Percentiles rank a stretch among this genome's conserved stretches.
These are phyloP conservation scores for Rhododendron williamsianum DNA, from an alignment of 148 eudicot species.

Conservation along the genomic window DNA sequence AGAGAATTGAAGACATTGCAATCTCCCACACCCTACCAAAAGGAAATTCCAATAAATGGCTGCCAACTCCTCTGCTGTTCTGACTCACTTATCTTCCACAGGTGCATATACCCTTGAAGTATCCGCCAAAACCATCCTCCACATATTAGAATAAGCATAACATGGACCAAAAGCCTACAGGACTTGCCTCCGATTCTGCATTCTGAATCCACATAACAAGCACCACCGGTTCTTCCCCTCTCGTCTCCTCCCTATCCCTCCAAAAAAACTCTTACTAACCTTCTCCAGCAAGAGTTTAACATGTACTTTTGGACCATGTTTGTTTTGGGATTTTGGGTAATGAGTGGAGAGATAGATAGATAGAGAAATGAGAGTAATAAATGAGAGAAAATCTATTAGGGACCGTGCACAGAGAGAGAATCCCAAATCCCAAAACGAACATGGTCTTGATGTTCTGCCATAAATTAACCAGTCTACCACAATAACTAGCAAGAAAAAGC, in stretches of 20 bases:
- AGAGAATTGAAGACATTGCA: not conserved
- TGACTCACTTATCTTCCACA: not conserved
- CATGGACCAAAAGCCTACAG: not conserved
- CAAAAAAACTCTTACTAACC: not conserved
- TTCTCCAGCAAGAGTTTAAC: not conserved
- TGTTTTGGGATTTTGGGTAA: no score
- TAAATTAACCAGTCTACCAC: not conserved
- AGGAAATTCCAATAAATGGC: not conserved
- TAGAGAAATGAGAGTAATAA: no score
- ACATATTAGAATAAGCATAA: not conserved
- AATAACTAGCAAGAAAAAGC: not conserved
- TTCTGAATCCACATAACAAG: not conserved
- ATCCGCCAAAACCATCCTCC: not conserved
- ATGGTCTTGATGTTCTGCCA: no score
- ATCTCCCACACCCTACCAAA: not conserved
- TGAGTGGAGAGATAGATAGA: no score
- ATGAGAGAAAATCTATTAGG: no score
- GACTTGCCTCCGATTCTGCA: not conserved
- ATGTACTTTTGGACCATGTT: no score
- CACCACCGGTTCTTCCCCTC: not conserved
- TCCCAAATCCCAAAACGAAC: no score
- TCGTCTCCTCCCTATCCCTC: not conserved
- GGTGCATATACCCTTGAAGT: not conserved
- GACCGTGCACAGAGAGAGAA: no score
- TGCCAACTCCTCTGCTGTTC: not conserved